These are phyloP conservation scores for Colletotrichum filicis DNA, from an alignment of 2,329 filamentous ascomycete genomes.

Conservation along the genomic window DNA sequence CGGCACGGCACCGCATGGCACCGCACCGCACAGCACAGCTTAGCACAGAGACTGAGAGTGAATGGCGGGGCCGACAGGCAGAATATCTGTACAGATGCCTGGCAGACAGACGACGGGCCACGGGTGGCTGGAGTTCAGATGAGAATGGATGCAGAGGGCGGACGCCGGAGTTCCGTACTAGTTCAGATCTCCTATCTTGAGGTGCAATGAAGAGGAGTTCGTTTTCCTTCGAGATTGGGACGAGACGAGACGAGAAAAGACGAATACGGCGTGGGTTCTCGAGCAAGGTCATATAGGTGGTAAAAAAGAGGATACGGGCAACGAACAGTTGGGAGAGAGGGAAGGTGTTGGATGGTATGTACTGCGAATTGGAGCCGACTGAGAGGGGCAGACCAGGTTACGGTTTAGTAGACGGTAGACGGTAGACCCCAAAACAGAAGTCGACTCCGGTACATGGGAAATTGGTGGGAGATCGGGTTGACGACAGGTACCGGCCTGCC, in stretches of 20 bases:
- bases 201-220: background rate
- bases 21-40: background rate
- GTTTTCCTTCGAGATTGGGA: constrained; percentile 10
- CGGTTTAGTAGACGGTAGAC: constrained; percentile 13
- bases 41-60: background rate
- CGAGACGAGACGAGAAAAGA: constrained; percentile 18
- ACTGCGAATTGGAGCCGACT: constrained; percentile 10
- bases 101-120: background rate
- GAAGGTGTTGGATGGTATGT: constrained; percentile 14
- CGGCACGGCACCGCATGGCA: too few species aligned
- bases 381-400: background rate
- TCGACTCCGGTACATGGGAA: constrained; percentile 36
- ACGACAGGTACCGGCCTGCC: constrained; percentile 31
- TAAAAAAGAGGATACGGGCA: constrained; percentile 2
- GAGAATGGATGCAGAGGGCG: constrained; percentile 11
- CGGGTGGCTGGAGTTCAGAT: constrained; percentile 3
- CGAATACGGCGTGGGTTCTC: constrained; percentile 31
- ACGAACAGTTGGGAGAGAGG: background rate
- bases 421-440: constrained; percentile 29
- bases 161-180: constrained; percentile 3
- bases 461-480: constrained; percentile 36
- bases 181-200: background rate
- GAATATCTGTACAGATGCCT: background rate
- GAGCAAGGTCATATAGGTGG: constrained; percentile 7
- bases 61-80: background rate